These are phyloP conservation scores for Podospora bellae-mahoneyi DNA, from an alignment of 495 filamentous ascomycete species.

Conservation along the genomic window DNA sequence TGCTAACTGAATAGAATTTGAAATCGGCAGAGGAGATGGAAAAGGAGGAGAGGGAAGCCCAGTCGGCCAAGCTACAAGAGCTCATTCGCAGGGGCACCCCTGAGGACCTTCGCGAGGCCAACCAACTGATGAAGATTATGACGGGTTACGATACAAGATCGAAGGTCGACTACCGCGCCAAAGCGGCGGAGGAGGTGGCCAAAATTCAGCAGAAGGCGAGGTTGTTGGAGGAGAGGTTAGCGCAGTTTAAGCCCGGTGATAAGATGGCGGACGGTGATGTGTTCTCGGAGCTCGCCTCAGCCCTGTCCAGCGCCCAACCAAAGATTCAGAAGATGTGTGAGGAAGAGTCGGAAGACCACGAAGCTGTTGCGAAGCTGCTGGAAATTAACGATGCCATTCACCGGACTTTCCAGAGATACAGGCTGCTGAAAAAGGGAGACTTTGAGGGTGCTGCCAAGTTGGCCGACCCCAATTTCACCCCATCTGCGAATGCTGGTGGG, in stretches of 20 bases:
- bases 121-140: slow-evolving; percentile 98
- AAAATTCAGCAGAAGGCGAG: slow-evolving; percentile 92
- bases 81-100: slow-evolving; percentile 88
- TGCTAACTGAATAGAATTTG: slow-evolving; percentile 60
- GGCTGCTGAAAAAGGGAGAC: slow-evolving; percentile 89
- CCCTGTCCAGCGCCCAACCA: slow-evolving; percentile 88
- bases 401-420: slow-evolving; percentile 91
- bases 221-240: slow-evolving; percentile 88
- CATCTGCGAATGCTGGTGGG: slow-evolving; percentile 56
- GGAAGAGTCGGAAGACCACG: slow-evolving; percentile 93
- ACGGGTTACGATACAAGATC: slow-evolving; percentile 90
- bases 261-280: slow-evolving; percentile 85
- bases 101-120: slow-evolving; percentile 91
- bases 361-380: slow-evolving; percentile 89
- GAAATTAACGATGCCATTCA: slow-evolving; percentile 99
- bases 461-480: slow-evolving; percentile 64
- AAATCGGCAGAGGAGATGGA: slow-evolving; percentile 99
- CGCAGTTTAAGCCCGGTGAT: slow-evolving; percentile 77
- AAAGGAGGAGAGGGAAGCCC: slow-evolving; percentile 88
- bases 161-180: slow-evolving; percentile 96
- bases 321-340: slow-evolving; percentile 99
- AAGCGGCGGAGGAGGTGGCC: slow-evolving; percentile 90
- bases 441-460: slow-evolving; percentile 81
- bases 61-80: slow-evolving; percentile 96
- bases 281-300: slow-evolving; percentile 91